A percentile compares a stretch with the other conserved stretches of the same genome.
Evolutionary conservation across 225 moss, liverwort and hornwort genomes (phyloP).

Genomic region (Sphagnum tenellum): DNA sequence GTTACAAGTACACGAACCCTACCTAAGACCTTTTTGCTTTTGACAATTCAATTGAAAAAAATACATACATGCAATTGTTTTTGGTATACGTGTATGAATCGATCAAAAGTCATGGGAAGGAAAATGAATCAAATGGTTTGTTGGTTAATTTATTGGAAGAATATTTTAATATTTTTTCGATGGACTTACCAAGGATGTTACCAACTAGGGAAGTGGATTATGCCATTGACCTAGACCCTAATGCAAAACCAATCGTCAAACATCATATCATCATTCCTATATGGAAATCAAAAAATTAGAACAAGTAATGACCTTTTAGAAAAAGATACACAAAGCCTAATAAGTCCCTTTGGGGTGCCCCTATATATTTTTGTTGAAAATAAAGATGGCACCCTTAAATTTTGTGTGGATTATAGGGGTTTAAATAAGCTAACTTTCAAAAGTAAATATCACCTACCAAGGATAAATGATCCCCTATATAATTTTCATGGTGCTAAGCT

Average conservation of each 20-base stretch:
- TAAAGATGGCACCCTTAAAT: too few relatives aligned
- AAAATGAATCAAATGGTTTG: background rate
- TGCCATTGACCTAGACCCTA: background rate
- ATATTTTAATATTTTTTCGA: background rate
- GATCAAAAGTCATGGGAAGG: background rate
- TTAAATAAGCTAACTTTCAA: too few relatives aligned
- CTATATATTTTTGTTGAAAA: too few relatives aligned
- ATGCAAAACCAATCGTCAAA: background rate
- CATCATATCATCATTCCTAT: background rate
- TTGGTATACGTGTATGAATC: background rate
- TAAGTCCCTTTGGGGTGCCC: too few relatives aligned
- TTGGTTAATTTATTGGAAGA: background rate
- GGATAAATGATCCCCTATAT: too few relatives aligned
- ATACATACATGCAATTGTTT: background rate
- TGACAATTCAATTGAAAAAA: background rate
- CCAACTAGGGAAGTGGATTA: background rate
- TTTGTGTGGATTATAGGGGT: too few relatives aligned
- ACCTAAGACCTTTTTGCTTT: background rate
- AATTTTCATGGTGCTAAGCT: too few relatives aligned
- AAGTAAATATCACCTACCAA: too few relatives aligned
- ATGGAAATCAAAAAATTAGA: background rate
- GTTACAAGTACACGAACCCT: background rate
- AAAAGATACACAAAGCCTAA: background rate
- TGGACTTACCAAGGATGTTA: background rate
- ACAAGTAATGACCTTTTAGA: background rate